Percentiles rank a stretch among this genome's conserved stretches.
phyloP scores from a whole-genome alignment of 257 asterid genomes.

The Nemophila menziesii region DNA sequence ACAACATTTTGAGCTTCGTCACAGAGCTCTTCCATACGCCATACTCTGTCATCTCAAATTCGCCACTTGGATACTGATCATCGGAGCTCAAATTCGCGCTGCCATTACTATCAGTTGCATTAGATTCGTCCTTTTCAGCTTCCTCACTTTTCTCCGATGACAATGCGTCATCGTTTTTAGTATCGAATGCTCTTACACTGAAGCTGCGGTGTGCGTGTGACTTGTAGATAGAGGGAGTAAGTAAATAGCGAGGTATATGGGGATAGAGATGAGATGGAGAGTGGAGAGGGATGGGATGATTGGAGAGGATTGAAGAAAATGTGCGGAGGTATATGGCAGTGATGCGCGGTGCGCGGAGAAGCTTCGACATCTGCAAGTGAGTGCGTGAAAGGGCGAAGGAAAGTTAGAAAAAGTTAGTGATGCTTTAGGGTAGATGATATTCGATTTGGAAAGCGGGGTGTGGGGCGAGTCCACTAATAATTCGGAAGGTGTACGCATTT shows the following conservation, averaged over 20 bases:
- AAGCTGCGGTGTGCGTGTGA: constrained; percentile 7
- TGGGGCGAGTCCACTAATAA: too few species aligned
- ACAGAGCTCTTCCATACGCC: constrained; percentile 48
- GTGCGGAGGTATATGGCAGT: constrained; percentile 36
- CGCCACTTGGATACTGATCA: constrained; percentile 67
- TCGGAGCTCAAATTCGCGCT: constrained; percentile 1
- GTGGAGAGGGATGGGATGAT: constrained; percentile 8
- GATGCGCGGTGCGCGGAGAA: constrained; percentile 23
- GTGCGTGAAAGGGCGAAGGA: neutral
- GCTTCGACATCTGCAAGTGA: constrained; percentile 22
- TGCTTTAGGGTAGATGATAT: too few species aligned
- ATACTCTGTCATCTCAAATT: constrained; percentile 50
- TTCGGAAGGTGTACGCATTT: too few species aligned
- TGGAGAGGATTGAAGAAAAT: constrained; percentile 19
- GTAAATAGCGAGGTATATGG: neutral
- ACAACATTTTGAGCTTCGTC: constrained; percentile 67
- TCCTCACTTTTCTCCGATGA: constrained; percentile 15
- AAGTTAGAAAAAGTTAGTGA: too few species aligned
- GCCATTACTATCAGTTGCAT: neutral
- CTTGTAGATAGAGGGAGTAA: neutral
- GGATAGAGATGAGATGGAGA: constrained; percentile 2
- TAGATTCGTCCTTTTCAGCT: constrained; percentile 2
- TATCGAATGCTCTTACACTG: constrained; percentile 39
- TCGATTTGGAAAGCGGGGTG: too few species aligned
- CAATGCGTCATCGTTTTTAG: constrained; percentile 25